These are phyloP conservation scores for Schwanniomyces sp. DNA, from an alignment of 805 yeast species.

Conservation along the genomic window DNA sequence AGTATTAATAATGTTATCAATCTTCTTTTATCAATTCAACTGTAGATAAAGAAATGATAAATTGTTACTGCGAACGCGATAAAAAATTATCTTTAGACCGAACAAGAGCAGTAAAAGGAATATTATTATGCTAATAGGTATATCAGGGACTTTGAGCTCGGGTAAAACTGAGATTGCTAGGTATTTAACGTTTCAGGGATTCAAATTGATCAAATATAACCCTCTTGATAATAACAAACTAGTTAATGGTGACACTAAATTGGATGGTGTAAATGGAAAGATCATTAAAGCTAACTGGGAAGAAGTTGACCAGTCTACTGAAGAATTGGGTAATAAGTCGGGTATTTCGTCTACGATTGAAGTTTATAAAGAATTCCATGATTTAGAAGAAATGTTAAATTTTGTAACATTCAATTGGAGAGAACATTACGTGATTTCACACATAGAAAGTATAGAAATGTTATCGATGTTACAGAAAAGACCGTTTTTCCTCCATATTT, in stretches of 20 bases:
- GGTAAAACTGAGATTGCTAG: slow-evolving; percentile 67
- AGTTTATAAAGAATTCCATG: slow-evolving; percentile 27
- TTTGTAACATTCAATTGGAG: slow-evolving; percentile 70
- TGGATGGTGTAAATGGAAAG: slow-evolving; percentile 4
- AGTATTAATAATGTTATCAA: too few relatives aligned
- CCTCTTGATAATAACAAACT: background rate
- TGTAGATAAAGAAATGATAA: slow-evolving; percentile 1
- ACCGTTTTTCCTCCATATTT: slow-evolving; percentile 81
- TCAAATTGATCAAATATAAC: slow-evolving; percentile 27
- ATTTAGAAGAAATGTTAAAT: slow-evolving; percentile 48
- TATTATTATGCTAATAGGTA: slow-evolving; percentile 64
- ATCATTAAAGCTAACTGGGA: background rate
- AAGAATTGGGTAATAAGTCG: slow-evolving; percentile 1
- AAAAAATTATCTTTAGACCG: background rate
- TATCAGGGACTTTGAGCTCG: slow-evolving; percentile 67
- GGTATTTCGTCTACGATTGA: slow-evolving; percentile 11
- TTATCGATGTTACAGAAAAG: slow-evolving; percentile 56
- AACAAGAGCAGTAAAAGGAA: background rate
- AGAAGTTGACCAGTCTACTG: background rate
- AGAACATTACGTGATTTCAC: slow-evolving; percentile 56
- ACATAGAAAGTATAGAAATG: slow-evolving; percentile 42
- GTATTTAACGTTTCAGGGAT: slow-evolving; percentile 57
- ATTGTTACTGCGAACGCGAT: background rate
- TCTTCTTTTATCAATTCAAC: too few relatives aligned
- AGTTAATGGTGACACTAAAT: slow-evolving; percentile 2